A percentile compares a stretch with the other conserved stretches of the same genome.
These are phyloP conservation scores for Vanderwaltozyma polyspora DNA, from an alignment of 805 yeast genomes.

Conservation along the genomic window DNA sequence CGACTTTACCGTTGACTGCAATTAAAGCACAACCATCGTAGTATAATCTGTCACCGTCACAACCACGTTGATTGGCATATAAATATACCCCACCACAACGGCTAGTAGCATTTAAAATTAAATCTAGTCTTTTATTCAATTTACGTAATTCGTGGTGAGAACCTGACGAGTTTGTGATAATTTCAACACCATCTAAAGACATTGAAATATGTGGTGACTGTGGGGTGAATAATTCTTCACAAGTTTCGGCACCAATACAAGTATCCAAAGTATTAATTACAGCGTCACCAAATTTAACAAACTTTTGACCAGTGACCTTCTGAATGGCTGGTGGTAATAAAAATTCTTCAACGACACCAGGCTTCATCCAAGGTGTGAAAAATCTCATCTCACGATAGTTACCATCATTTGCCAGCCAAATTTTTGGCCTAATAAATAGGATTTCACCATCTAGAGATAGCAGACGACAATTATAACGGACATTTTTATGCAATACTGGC, in stretches of 20 bases:
- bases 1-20: constrained; percentile 80
- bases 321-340: constrained; percentile 62
- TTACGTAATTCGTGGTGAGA: constrained; percentile 96
- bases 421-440: constrained; percentile 79
- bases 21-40: constrained; percentile 96
- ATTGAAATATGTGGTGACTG: constrained; percentile 86
- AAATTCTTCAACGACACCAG: constrained; percentile 62
- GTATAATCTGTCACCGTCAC: constrained; percentile 95
- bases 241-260: constrained; percentile 92
- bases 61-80: constrained; percentile 91
- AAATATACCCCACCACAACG: constrained; percentile 95
- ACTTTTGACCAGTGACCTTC: constrained; percentile 51
- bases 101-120: constrained; percentile 85
- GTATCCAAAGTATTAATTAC: constrained; percentile 77
- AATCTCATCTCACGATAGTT: constrained; percentile 96
- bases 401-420: constrained; percentile 94
- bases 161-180: constrained; percentile 89
- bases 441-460: constrained; percentile 71
- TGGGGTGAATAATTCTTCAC: constrained; percentile 96
- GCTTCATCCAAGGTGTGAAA: constrained; percentile 88
- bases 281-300: constrained; percentile 84
- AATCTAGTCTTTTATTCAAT: constrained; percentile 68
- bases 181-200: constrained; percentile 95
- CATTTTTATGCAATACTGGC: constrained; percentile 82
- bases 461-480: constrained; percentile 85